Evolutionary conservation across 768 basidiomycete genomes (phyloP).

Genomic region (Lepiota brunneoincarnata): DNA sequence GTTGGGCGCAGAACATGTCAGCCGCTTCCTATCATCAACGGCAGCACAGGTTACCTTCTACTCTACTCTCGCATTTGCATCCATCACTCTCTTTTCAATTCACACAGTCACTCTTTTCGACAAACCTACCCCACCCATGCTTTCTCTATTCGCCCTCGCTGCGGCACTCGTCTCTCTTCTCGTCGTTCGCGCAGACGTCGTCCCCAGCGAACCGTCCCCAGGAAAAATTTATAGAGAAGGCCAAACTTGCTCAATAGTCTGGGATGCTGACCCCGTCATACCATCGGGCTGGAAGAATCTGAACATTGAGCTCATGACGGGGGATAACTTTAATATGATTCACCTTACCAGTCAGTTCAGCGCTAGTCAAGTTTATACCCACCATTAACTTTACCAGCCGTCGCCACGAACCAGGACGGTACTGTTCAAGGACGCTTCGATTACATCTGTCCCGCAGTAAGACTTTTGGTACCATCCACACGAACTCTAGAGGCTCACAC

Average conservation of each 20-base stretch:
- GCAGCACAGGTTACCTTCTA: background rate
- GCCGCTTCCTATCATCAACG: background rate
- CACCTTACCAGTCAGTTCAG: slow-evolving; percentile 56
- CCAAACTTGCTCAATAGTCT: slow-evolving; percentile 49
- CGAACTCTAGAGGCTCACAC: background rate
- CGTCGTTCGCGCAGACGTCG: slow-evolving; percentile 52
- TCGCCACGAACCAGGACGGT: slow-evolving; percentile 62
- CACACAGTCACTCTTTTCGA: slow-evolving; percentile 12
- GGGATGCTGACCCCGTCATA: slow-evolving; percentile 51
- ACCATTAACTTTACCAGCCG: slow-evolving; percentile 39
- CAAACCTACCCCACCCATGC: background rate
- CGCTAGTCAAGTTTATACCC: background rate
- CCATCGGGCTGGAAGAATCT: slow-evolving; percentile 67
- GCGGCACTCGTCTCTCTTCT: slow-evolving; percentile 30
- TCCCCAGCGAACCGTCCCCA: slow-evolving; percentile 59
- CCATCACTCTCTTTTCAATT: slow-evolving; percentile 13
- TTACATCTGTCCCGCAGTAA: slow-evolving; percentile 67
- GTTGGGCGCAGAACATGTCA: background rate
- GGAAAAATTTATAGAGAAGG: slow-evolving; percentile 59
- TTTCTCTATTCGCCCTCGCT: slow-evolving; percentile 35
- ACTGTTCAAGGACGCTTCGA: slow-evolving; percentile 47
- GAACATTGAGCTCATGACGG: slow-evolving; percentile 80
- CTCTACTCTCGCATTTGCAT: background rate
- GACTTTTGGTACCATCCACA: slow-evolving; percentile 14
- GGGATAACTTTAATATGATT: slow-evolving; percentile 67